Base-by-base conservation (phyloP, 164 flowering plant genomes). In the Cinnamomum chago region DNA sequence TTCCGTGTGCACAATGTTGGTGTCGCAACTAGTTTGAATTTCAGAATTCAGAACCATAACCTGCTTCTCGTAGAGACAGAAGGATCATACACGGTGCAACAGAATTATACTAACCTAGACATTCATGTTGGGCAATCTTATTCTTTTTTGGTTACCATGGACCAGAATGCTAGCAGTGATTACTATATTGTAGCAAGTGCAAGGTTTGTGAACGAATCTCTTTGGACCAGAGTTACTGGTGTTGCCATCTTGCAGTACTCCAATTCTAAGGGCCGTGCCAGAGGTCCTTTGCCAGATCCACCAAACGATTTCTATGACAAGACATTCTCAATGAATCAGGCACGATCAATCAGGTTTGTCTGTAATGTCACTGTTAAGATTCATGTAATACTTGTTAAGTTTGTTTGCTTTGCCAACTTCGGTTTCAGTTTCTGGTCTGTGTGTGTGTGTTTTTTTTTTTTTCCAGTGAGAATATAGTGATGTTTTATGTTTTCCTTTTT, bases 141-240 rank as follows among this genome's bases (percentile, higher is more conserved):
- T 74, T 86, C 95, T 14, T 88, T 92, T 73, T 78, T 92, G 75
- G 87, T 92, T 23, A 83, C 91, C 72, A 89, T 82, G 90, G 93
- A 92, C 81, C 93, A 90, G 81, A 87, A 92, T 78, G 92, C 94
- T 50, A 89, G 86, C 68, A 78, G 79, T 24, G 94, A 89, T 68
- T 92, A 90, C 78, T 90, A 90, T 74, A 87, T 92, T 51, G 94
- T 90, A 2, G 94, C 97, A 33, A 90, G 95, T 84, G 84, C 95
- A 30, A 84, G 93, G 80, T 89, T 88, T 78, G 91, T 87, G 73
- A 90, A 90, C 82, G 86, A 84, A 68, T 79, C 94, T 24, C 70
- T 80, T 25, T 92, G 93, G 94, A 80, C 84, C 72, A 83, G 81
- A 77, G 92, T 89, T 11, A 88, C 90, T 0, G 95, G 95, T 68